These are phyloP conservation scores for Fusarium longipes DNA, from an alignment of 2,329 filamentous ascomycete genomes.

Conservation along the genomic window DNA sequence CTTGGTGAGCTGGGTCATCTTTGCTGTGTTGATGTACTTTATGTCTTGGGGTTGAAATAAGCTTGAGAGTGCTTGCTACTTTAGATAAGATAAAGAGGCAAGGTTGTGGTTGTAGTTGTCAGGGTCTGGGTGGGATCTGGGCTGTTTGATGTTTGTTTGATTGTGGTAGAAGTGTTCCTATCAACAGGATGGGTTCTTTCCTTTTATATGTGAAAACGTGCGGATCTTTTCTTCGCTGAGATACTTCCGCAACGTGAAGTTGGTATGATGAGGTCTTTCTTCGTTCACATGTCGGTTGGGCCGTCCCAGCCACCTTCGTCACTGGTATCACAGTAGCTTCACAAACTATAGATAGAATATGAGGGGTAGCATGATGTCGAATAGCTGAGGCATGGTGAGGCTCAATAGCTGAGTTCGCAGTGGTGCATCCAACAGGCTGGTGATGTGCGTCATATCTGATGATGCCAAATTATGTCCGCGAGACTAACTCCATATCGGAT, in stretches of 20 bases:
- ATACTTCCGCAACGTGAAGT: accelerated
- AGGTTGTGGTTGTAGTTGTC: neutral
- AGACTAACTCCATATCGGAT: neutral
- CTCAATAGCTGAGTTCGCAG: neutral
- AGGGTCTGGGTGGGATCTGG: neutral
- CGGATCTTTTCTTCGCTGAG: neutral
- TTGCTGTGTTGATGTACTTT: neutral
- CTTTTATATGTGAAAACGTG: neutral
- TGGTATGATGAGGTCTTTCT: neutral
- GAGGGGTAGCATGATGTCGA: neutral
- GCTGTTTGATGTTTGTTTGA: neutral
- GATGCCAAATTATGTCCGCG: too few relatives aligned
- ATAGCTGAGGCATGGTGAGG: neutral
- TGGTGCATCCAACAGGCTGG: too few relatives aligned
- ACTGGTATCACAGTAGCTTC: neutral
- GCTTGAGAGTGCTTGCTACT: neutral
- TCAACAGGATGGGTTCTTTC: accelerated
- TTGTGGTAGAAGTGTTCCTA: accelerated
- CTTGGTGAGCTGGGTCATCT: constrained; percentile 5
- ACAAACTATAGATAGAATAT: neutral
- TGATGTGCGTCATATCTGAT: neutral
- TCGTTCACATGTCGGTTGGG: neutral
- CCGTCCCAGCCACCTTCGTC: neutral
- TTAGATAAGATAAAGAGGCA: neutral
- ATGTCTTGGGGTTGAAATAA: neutral